These are phyloP conservation scores for Juncus effusus DNA, from an alignment of 176 grass and related monocot genomes.

Conservation along the genomic window DNA sequence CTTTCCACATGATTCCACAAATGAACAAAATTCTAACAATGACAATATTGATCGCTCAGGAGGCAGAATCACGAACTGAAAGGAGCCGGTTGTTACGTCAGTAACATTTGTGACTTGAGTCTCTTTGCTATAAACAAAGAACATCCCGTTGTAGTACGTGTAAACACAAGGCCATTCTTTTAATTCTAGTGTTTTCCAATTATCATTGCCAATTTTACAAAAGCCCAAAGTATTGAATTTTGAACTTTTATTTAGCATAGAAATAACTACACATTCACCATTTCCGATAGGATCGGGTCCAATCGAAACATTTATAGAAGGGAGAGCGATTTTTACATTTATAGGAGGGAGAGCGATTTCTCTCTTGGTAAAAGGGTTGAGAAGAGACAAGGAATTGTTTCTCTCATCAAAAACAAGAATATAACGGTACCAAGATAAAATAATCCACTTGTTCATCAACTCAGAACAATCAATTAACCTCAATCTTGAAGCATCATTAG, in stretches of 20 bases:
- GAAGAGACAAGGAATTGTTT: neutral
- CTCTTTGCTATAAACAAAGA: neutral
- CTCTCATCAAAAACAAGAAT: constrained; percentile 1
- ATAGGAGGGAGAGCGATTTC: constrained; percentile 12
- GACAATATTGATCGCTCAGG: neutral
- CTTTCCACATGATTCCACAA: constrained; percentile 25
- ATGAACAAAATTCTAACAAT: neutral
- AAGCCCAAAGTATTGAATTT: neutral
- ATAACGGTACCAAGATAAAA: neutral
- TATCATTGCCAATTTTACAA: constrained; percentile 12
- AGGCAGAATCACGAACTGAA: neutral
- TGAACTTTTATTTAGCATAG: neutral
- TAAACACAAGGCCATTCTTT: neutral
- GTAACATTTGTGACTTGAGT: neutral
- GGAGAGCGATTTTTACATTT: too few relatives aligned
- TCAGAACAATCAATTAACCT: too few relatives aligned
- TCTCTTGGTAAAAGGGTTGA: constrained; percentile 18
- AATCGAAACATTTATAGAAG: too few relatives aligned
- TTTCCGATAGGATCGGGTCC: neutral
- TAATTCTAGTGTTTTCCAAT: neutral
- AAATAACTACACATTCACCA: neutral
- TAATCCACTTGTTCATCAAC: neutral
- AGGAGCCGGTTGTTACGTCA: neutral
- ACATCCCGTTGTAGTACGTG: constrained; percentile 11
- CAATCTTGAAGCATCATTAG: too few relatives aligned